These are phyloP conservation scores for Ophiostoma tasmaniense DNA, from an alignment of 2,329 filamentous ascomycete genomes.

Conservation along the genomic window DNA sequence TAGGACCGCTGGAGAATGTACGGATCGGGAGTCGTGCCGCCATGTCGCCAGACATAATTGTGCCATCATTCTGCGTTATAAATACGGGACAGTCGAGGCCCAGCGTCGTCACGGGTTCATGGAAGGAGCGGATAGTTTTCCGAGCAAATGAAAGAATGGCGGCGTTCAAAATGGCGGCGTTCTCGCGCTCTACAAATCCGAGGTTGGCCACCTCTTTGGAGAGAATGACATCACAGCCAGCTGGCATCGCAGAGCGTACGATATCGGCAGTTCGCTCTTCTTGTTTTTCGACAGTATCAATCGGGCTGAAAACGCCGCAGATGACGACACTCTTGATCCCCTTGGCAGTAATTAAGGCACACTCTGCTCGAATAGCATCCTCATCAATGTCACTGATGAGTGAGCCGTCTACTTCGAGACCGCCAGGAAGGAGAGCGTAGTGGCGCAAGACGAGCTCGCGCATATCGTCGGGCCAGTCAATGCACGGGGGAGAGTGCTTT, in stretches of 20 bases:
- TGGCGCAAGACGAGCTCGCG: slow-evolving; percentile 39
- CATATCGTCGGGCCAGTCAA: slow-evolving; percentile 46
- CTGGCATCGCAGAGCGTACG: slow-evolving; percentile 32
- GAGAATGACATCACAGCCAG: slow-evolving; percentile 37
- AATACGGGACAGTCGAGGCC: neutral
- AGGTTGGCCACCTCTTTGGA: slow-evolving; percentile 45
- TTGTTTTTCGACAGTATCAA: slow-evolving; percentile 40
- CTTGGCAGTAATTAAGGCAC: slow-evolving; percentile 31
- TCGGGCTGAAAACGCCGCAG: slow-evolving; percentile 44
- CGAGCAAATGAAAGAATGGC: slow-evolving; percentile 50
- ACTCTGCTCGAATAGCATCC: slow-evolving; percentile 33
- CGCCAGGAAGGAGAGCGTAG: slow-evolving; percentile 39
- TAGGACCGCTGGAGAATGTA: slow-evolving; percentile 55
- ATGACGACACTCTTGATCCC: slow-evolving; percentile 41
- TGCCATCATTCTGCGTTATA: neutral
- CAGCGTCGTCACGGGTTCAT: slow-evolving; percentile 24
- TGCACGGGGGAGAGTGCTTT: slow-evolving; percentile 40
- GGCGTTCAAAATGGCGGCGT: slow-evolving; percentile 56
- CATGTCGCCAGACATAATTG: slow-evolving; percentile 37
- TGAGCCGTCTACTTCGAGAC: slow-evolving; percentile 43
- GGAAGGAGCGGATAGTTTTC: slow-evolving; percentile 48
- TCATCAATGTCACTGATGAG: slow-evolving; percentile 39
- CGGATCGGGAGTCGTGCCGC: slow-evolving; percentile 50
- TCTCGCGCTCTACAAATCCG: slow-evolving; percentile 53
- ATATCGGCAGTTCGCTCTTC: slow-evolving; percentile 40